A percentile compares a stretch with the other conserved stretches of the same genome.
These are phyloP conservation scores for Suhomyces kunorum DNA, from an alignment of 1,139 yeast genomes.

Conservation along the genomic window DNA sequence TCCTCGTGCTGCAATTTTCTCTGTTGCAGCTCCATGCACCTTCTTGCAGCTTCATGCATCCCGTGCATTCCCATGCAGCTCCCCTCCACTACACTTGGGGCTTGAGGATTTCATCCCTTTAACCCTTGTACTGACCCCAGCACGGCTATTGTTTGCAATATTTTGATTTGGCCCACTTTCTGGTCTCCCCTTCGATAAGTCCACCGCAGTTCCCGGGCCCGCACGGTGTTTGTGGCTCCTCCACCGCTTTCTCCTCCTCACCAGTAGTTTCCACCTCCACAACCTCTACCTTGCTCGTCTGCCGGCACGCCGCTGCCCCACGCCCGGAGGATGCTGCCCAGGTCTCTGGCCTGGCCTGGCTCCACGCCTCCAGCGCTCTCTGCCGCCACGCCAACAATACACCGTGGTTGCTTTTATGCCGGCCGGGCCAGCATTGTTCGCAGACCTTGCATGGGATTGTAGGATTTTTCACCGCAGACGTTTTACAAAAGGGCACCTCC, in stretches of 20 bases:
- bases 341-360: too few relatives aligned
- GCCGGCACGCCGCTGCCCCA: too few relatives aligned
- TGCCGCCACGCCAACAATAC: slow-evolving; percentile 3
- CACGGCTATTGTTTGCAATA: slow-evolving; percentile 1
- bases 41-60: background rate
- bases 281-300: background rate
- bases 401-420: slow-evolving; percentile 1
- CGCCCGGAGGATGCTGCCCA: too few relatives aligned
- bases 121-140: background rate
- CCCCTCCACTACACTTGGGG: slow-evolving; percentile 2
- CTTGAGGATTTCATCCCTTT: background rate
- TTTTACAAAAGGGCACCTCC: slow-evolving; percentile 4
- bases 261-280: background rate
- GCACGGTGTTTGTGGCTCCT: too few relatives aligned
- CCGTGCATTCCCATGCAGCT: slow-evolving; percentile 2
- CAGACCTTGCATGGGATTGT: slow-evolving; percentile 3
- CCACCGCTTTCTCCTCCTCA: too few relatives aligned
- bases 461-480: slow-evolving; percentile 4
- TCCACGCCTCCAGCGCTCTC: background rate
- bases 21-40: background rate
- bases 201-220: too few relatives aligned
- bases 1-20: background rate
- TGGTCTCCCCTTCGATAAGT: too few relatives aligned
- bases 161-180: slow-evolving; percentile 2
- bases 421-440: slow-evolving; percentile 3